Percentiles rank a stretch among this genome's conserved stretches.
Evolutionary conservation across 1,139 yeast genomes (phyloP).

Genomic region (Saccharomycopsis hybrid): DNA sequence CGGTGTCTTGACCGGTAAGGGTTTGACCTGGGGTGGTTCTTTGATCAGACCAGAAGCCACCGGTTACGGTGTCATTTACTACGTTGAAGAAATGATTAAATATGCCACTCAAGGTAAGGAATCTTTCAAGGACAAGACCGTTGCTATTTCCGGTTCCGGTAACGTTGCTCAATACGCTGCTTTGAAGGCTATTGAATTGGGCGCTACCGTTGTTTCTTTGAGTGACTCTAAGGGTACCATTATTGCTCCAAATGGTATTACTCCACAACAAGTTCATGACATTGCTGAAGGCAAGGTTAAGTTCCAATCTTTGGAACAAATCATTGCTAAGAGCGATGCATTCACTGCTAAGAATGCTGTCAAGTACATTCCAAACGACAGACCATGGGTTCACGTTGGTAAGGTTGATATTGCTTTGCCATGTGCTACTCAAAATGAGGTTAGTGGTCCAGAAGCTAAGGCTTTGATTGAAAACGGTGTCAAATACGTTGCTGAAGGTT

Average conservation of each 20-base stretch:
- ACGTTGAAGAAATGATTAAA: slow-evolving; percentile 96
- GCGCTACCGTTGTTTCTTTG: slow-evolving; percentile 88
- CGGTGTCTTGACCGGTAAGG: slow-evolving; percentile 98
- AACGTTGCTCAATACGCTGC: slow-evolving; percentile 99
- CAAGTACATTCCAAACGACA: slow-evolving; percentile 84
- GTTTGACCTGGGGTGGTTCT: slow-evolving; percentile 98
- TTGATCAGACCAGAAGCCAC: slow-evolving; percentile 99
- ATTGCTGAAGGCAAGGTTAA: slow-evolving; percentile 77
- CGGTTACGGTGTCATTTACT: slow-evolving; percentile 95
- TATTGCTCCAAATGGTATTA: slow-evolving; percentile 71
- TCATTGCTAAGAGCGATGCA: slow-evolving; percentile 50
- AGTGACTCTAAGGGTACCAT: slow-evolving; percentile 93
- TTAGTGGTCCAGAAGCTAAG: slow-evolving; percentile 94
- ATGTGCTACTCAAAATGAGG: slow-evolving; percentile 98
- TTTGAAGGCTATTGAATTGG: slow-evolving; percentile 91
- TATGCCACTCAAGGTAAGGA: slow-evolving; percentile 86
- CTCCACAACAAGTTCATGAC: slow-evolving; percentile 68
- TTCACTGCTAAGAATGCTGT: slow-evolving; percentile 48
- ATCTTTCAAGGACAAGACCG: slow-evolving; percentile 85
- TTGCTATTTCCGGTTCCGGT: slow-evolving; percentile 96
- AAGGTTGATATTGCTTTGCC: slow-evolving; percentile 95
- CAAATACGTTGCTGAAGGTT: slow-evolving; percentile 95
- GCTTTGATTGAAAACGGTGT: slow-evolving; percentile 88
- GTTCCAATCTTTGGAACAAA: slow-evolving; percentile 71
- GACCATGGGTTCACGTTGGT: slow-evolving; percentile 95